Evolutionary conservation across 352 stramenopile species (phyloP), one percentile per base, ranked within the genome.

Genomic region (Phytopythium vexans): DNA sequence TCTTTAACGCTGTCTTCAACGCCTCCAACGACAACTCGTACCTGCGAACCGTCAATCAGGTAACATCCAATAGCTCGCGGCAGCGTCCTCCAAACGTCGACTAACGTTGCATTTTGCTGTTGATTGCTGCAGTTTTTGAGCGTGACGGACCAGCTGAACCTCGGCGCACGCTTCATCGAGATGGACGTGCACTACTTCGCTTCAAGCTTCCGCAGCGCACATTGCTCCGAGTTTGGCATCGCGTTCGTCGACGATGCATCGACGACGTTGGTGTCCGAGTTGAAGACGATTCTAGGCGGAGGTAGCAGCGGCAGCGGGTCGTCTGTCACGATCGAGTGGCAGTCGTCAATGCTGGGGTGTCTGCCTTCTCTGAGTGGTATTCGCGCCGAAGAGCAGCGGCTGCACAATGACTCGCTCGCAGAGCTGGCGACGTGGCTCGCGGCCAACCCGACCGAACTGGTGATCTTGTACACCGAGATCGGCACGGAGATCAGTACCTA

Each of bases 121-220:
- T 14, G 5, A 5, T 15, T 33, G 2, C 21, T 39, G 34, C 41
- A 80, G 60, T 68, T 88, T 15, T 75, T 93, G 44, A 88, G 62
- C 3, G 45, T 95, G 4, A 86, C 80, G 14, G 86, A 95, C 44
- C 83, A 93, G 62, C 62, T 95, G 41, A 74, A 83, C 41, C 66
- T 95, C 32, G 86, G 85, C 6, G 82, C 74, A 10, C 72, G 86
- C 4, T 86, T 92, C 34, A 65, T 95, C 43, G 86, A 95, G 62
- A 51, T 92, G 12, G 86, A 95, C 41, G 72, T 88, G 38, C 86
- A 95, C 66, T 95, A 84, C 64, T 90, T 90, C 42, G 67, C 68
- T 52, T 66, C 65, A 0, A 62, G 72, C 43, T 56, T 93, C n/a
- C 76, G 61, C n/a, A 88, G 80, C 33, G 84, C 70, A 11, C 86